Evolutionary conservation across 495 filamentous ascomycete genomes (phyloP).

Genomic region (Penicillium robsamsonii): DNA sequence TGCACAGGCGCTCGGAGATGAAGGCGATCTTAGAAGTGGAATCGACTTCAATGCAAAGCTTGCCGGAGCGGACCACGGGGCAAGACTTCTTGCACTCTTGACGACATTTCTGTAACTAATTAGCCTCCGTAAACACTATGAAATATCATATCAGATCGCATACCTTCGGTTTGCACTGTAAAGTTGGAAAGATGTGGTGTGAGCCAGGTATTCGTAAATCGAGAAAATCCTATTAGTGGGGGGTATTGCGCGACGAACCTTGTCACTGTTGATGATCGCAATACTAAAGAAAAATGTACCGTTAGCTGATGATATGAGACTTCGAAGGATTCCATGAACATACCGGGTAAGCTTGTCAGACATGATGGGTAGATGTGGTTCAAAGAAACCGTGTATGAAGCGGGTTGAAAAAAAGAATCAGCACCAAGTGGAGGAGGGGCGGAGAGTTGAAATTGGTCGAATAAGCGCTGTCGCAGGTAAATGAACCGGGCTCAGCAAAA

Average conservation of each 20-base stretch:
- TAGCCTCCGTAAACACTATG: slow-evolving; percentile 13
- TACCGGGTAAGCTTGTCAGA: slow-evolving; percentile 85
- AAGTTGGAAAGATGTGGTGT: slow-evolving; percentile 24
- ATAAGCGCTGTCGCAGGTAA: slow-evolving; percentile 15
- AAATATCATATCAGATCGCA: slow-evolving; percentile 9
- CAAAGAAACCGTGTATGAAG: slow-evolving; percentile 23
- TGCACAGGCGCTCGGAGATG: slow-evolving; percentile 92
- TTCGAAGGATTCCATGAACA: slow-evolving; percentile 10
- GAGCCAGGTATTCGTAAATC: slow-evolving; percentile 26
- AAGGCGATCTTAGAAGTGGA: slow-evolving; percentile 93
- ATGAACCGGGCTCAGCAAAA: slow-evolving; percentile 16
- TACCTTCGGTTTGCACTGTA: slow-evolving; percentile 96
- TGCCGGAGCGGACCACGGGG: slow-evolving; percentile 95
- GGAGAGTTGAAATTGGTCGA: slow-evolving; percentile 17
- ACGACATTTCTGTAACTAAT: slow-evolving; percentile 69
- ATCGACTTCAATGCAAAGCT: slow-evolving; percentile 93
- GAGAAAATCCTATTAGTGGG: slow-evolving; percentile 32
- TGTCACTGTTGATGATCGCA: slow-evolving; percentile 96
- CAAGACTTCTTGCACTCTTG: slow-evolving; percentile 99
- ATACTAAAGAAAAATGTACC: slow-evolving; percentile 58
- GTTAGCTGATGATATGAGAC: slow-evolving; percentile 13
- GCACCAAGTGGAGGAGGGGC: slow-evolving; percentile 13
- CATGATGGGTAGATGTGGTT: slow-evolving; percentile 52
- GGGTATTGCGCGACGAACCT: slow-evolving; percentile 58
- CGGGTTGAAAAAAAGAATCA: slow-evolving; percentile 15